Conservation (phyloP, 495 filamentous ascomycete genomes). For the Jackrogersella multiformis region DNA sequence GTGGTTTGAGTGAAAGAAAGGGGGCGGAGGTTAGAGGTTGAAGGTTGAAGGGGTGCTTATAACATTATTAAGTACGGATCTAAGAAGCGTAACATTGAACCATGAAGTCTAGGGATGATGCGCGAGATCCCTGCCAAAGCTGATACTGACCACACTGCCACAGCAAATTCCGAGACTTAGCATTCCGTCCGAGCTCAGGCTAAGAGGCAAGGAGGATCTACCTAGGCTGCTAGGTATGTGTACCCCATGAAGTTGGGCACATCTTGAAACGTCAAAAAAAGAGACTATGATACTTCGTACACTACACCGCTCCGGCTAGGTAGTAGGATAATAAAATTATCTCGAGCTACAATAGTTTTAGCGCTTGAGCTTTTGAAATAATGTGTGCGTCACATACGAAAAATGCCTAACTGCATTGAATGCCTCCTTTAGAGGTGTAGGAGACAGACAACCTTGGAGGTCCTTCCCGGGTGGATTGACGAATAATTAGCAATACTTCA, state of each 20-base stretch:
- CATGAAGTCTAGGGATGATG: background rate
- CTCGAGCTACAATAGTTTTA: slow-evolving; percentile 19
- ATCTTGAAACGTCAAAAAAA: slow-evolving; percentile 28
- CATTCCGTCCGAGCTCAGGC: slow-evolving; percentile 9
- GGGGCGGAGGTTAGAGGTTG: no score
- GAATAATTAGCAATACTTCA: no score
- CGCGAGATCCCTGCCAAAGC: slow-evolving; percentile 15
- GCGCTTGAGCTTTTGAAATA: slow-evolving; percentile 1
- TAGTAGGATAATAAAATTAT: slow-evolving; percentile 38
- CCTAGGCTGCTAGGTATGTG: background rate
- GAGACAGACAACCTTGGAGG: background rate
- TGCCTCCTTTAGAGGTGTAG: background rate
- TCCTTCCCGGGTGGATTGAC: background rate
- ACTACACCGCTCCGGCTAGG: slow-evolving; percentile 29
- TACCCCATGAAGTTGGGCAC: slow-evolving; percentile 31
- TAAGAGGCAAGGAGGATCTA: background rate
- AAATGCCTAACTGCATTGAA: slow-evolving; percentile 2
- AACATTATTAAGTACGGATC: no score
- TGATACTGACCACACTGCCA: slow-evolving; percentile 6
- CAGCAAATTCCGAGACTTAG: background rate
- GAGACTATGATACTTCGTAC: slow-evolving; percentile 24
- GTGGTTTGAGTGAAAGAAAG: no score
- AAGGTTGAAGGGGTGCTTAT: no score
- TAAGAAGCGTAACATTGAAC: no score
- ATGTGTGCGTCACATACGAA: background rate